Base-by-base conservation (phyloP, 805 yeast species). In the Yueomyces sp. region DNA sequence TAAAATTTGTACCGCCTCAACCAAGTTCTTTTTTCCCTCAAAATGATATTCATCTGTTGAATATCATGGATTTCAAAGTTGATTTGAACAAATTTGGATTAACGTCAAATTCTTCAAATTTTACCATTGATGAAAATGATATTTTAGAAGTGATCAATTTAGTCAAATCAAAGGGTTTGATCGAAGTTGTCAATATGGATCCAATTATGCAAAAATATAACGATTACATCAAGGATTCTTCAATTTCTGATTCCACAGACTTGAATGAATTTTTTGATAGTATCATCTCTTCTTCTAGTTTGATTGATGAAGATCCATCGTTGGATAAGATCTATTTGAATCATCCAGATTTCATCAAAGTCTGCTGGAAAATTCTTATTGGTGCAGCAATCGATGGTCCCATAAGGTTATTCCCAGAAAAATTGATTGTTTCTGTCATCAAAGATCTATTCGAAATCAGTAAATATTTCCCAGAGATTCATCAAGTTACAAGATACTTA, bases 371-470 rank as follows among this genome's bases (percentile, higher is more conserved):
- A 11, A 27, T 46, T 33, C 32, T 26, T 32, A 29, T 39, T 8
- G 30, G 26, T 12, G 40, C 47, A 9, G 27, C 38, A 4, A 33
- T 43, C 19, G 39, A 41, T 11, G 40, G 45, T 9, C 40, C 42
- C 8, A 42, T 46, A 8, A 34, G 31, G 4, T 34, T 48, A 8
- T 46, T 48, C 28, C 47, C 51, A 9, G 36, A 39, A 26, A 38
- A 40, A 8, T 36, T 32, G n/a, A 5, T 48, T 4, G 29, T 48
- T 34, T 36, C 4, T 3, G 37, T 38, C 3, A 37, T 46, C 4
- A 39, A 44, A n/a, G 8, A 27, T 7, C 12, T 48, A 8, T 42
- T 36, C 36, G 12, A 37, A 12, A 9, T 7, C 5, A 7, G 5
- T 7, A 5, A 9, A 34, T 9, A 11, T 11, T 44, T 37, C 8